Percentiles rank a stretch among this genome's conserved stretches.
Evolutionary conservation across 352 stramenopile genomes (phyloP).

Genomic region (Phytophthora brassicae): DNA sequence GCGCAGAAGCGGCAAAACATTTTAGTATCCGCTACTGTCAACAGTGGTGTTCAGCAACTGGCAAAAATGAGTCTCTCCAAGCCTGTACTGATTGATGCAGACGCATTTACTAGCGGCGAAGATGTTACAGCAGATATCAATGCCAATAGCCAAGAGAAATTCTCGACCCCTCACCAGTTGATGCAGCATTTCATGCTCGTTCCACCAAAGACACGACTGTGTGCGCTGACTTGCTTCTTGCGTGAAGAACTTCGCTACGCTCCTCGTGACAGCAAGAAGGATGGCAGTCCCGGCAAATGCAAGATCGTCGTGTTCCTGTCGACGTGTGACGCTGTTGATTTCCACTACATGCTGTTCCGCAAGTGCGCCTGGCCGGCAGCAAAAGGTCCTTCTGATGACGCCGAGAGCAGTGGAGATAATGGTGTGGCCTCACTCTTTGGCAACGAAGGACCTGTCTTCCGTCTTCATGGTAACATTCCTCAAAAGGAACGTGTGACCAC

Average conservation of each 20-base stretch:
- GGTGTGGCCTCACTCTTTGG: conserved; percentile 65
- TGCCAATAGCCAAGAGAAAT: conserved; percentile 51
- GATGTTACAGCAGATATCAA: conserved; percentile 14
- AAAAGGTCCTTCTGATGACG: conserved; percentile 76
- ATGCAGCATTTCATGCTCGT: conserved; percentile 96
- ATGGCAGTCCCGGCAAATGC: conserved; percentile 33
- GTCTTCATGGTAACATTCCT: conserved; percentile 95
- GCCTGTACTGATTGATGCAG: conserved; percentile 76
- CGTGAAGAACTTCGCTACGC: conserved; percentile 59
- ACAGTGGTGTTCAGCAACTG: conserved; percentile 80
- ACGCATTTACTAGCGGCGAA: conserved; percentile 37
- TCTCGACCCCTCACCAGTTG: conserved; percentile 92
- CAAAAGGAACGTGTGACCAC: conserved; percentile 97
- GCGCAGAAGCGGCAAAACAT: conserved; percentile 80
- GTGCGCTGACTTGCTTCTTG: conserved; percentile 92
- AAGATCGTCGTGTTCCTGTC: conserved; percentile 97
- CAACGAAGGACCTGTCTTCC: conserved; percentile 59
- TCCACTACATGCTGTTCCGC: conserved; percentile 92
- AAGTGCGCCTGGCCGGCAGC: conserved; percentile 72
- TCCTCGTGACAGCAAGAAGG: conserved; percentile 32
- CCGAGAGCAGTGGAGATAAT: conserved; percentile 77
- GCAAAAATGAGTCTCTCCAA: conserved; percentile 82
- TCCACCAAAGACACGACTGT: conserved; percentile 92
- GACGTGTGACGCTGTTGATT: conserved; percentile 97
- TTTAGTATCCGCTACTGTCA: conserved; percentile 89